Evolutionary conservation across 495 filamentous ascomycete genomes (phyloP).

Genomic region (Pseudoneurospora amorphoporcata): DNA sequence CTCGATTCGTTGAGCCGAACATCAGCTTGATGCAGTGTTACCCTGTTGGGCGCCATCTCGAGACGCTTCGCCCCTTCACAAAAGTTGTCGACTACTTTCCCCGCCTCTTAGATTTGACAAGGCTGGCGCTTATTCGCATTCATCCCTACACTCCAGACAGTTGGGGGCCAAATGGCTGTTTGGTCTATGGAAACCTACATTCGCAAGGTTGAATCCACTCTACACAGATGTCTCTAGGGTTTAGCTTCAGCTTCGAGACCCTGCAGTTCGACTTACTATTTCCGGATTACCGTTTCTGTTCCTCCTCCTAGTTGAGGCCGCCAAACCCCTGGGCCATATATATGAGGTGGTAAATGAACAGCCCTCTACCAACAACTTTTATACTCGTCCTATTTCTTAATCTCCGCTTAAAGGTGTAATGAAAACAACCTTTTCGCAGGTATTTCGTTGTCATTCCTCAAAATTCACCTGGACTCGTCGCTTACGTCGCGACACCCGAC

Average conservation of each 20-base stretch:
- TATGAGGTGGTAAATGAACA: background rate
- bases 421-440: no score
- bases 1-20: background rate
- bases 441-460: background rate
- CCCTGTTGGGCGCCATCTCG: background rate
- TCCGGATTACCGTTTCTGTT: background rate
- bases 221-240: background rate
- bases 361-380: background rate
- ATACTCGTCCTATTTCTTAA: background rate
- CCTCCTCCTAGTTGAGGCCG: background rate
- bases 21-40: background rate
- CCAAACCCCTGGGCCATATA: background rate
- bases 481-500: background rate
- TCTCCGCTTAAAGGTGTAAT: no score
- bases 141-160: background rate
- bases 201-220: background rate
- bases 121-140: background rate
- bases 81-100: background rate
- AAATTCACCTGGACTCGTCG: background rate
- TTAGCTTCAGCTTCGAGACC: background rate
- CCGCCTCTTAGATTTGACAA: background rate
- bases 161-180: background rate
- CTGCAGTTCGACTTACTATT: background rate
- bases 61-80: background rate
- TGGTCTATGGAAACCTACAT: background rate